Conservation (phyloP, 2,329 filamentous ascomycete genomes). For the Colletotrichum theobromicola region DNA sequence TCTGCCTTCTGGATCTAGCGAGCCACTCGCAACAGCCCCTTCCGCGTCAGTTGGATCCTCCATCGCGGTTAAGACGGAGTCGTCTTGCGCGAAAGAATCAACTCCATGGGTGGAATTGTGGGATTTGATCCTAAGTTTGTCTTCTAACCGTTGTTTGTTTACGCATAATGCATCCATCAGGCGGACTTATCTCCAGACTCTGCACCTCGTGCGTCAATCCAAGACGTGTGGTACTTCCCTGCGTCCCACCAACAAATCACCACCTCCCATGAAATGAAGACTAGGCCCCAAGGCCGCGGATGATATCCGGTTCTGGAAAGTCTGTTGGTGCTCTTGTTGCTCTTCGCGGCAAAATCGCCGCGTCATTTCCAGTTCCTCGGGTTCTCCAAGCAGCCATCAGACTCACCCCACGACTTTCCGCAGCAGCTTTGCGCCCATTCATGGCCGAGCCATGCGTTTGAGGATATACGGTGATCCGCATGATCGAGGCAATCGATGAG, state of each 20-base stretch:
- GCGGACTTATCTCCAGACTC: neutral
- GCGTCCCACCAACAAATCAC: conserved; percentile 11
- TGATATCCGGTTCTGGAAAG: conserved; percentile 9
- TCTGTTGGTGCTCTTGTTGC: conserved; percentile 12
- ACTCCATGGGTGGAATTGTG: neutral
- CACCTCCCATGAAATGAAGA: neutral
- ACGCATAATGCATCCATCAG: neutral
- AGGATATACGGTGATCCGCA: neutral
- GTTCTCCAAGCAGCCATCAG: neutral
- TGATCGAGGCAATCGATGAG: neutral
- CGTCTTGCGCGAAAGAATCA: neutral
- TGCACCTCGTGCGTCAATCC: conserved; percentile 7
- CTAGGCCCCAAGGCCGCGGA: neutral
- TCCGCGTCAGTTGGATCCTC: conserved; percentile 4
- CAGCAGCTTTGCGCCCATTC: neutral
- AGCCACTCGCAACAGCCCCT: neutral
- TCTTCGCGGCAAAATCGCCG: conserved; percentile 18
- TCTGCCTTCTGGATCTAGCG: neutral
- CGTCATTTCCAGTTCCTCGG: conserved; percentile 12
- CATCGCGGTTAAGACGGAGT: neutral
- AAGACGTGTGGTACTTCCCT: neutral
- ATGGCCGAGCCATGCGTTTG: neutral
- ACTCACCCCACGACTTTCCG: neutral
- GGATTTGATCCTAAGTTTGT: neutral
- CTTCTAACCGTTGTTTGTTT: neutral